Base-by-base conservation (phyloP, 108 stramenopile genomes). In the Pseudonitzschia pungens region DNA sequence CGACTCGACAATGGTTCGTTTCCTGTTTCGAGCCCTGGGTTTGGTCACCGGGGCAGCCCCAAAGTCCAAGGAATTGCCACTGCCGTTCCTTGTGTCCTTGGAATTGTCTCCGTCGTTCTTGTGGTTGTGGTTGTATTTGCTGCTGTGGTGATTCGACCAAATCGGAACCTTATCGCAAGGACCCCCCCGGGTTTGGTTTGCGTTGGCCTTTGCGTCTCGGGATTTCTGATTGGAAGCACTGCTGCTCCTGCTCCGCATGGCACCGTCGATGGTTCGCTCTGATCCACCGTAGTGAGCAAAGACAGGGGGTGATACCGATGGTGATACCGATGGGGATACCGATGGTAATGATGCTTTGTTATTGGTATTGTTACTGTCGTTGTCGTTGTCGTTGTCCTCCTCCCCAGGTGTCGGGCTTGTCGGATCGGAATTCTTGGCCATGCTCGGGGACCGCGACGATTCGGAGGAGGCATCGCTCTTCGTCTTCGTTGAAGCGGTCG, bases 251-350 rank as follows among this genome's bases (percentile, higher is more conserved):
- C 77, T 70, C 50, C 65, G 52, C 7, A 9, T 40, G 27, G 62
- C 79, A 28, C 89, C 89, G 74, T 90, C 89, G 11, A 90, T 27
- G 26, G 89, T 84, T 48, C 89, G 81, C 12, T 86, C 83, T 5
- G 89, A 90, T 74, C 89, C 89, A 29, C 89, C 89, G 62, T 84
- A 90, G 63, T 90, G 89, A 4, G 32, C 32, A 50, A 83, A 69
- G 36, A 18, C 18, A 12, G 45, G 45, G 14, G 3, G 54, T 2
- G 52, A 18, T 53, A 16, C n/a, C 6, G 42, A 43, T n/a, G n/a
- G n/a, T n/a, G n/a, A n/a, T n/a, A n/a, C n/a, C n/a, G n/a, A n/a
- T n/a, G n/a, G n/a, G n/a, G n/a, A n/a, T n/a, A n/a, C n/a, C n/a
- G n/a, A n/a, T n/a, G n/a, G n/a, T n/a, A n/a, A n/a, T n/a, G n/a